These are phyloP conservation scores for Hymenoscyphus fructigenus DNA, from an alignment of 2,329 filamentous ascomycete species.

Conservation along the genomic window DNA sequence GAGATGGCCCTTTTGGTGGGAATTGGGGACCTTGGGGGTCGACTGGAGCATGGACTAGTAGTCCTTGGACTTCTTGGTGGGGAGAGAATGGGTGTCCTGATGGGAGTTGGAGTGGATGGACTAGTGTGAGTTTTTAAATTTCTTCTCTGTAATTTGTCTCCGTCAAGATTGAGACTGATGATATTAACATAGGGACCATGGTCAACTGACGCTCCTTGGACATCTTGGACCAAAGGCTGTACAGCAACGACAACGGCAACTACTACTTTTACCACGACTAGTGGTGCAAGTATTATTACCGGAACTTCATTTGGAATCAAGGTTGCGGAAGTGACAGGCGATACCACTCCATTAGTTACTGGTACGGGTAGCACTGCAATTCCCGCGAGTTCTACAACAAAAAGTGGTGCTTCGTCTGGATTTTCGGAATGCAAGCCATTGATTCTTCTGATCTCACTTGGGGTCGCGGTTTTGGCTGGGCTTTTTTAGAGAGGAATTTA, in stretches of 20 bases:
- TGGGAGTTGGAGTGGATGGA: conserved; percentile 19
- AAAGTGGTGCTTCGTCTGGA: background rate
- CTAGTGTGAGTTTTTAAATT: conserved; percentile 5
- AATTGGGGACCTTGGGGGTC: conserved; percentile 20
- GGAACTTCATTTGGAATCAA: conserved; percentile 14
- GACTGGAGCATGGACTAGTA: conserved; percentile 16
- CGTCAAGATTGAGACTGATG: background rate
- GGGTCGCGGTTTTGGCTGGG: background rate
- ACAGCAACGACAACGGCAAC: conserved; percentile 15
- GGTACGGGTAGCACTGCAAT: background rate
- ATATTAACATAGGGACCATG: conserved; percentile 9
- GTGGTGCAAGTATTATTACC: conserved; percentile 11
- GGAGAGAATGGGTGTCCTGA: conserved; percentile 15
- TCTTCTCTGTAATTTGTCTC: no score
- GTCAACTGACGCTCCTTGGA: conserved; percentile 19
- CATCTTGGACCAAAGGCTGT: conserved; percentile 16
- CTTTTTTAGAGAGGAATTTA: background rate
- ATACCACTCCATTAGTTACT: background rate
- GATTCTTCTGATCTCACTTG: background rate
- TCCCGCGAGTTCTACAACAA: background rate
- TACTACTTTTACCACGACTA: conserved; percentile 13
- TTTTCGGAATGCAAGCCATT: background rate
- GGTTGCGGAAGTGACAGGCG: conserved; percentile 12
- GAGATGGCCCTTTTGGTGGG: conserved; percentile 17
- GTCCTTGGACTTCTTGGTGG: conserved; percentile 21